A percentile compares a stretch with the other conserved stretches of the same genome.
Conservation (phyloP, 495 filamentous ascomycete species). For the Penicillium pulvis region DNA sequence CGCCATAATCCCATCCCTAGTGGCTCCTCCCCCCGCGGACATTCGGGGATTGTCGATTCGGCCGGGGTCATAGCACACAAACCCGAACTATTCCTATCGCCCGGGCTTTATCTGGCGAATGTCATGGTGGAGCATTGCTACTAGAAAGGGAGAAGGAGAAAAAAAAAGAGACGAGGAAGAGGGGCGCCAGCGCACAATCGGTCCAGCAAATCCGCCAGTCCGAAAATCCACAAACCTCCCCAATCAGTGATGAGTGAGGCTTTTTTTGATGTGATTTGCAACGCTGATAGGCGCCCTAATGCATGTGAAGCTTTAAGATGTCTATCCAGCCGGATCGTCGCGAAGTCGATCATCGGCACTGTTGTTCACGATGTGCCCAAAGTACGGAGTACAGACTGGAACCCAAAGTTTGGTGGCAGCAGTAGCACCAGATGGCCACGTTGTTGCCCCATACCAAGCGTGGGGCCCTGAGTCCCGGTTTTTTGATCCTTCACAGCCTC, state of each 20-base stretch:
- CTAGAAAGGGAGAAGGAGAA: not conserved
- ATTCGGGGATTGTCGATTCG: slow-evolving; percentile 16
- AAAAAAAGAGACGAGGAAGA: not conserved
- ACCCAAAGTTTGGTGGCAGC: slow-evolving; percentile 9
- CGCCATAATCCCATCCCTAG: slow-evolving; percentile 13
- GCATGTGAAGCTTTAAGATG: slow-evolving; percentile 23
- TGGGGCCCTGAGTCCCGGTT: slow-evolving; percentile 1
- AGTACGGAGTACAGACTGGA: not conserved
- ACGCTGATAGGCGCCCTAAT: slow-evolving; percentile 21
- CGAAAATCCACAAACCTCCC: not conserved
- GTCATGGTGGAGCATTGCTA: not conserved
- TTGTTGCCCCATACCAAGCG: slow-evolving; percentile 8
- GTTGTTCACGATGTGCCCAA: slow-evolving; percentile 3
- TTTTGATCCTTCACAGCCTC: slow-evolving; percentile 1
- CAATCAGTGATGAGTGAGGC: not conserved
- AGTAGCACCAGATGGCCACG: slow-evolving; percentile 14
- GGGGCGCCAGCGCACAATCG: slow-evolving; percentile 2
- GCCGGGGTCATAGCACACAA: slow-evolving; percentile 16
- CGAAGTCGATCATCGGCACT: slow-evolving; percentile 4
- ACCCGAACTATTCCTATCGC: slow-evolving; percentile 4
- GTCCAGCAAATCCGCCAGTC: not conserved
- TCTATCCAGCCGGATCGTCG: slow-evolving; percentile 9
- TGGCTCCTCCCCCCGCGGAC: slow-evolving; percentile 2
- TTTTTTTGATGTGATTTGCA: slow-evolving; percentile 18
- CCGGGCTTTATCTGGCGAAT: not conserved